Base-by-base conservation (phyloP, 164 flowering plant genomes). In the Aristolochia californica region DNA sequence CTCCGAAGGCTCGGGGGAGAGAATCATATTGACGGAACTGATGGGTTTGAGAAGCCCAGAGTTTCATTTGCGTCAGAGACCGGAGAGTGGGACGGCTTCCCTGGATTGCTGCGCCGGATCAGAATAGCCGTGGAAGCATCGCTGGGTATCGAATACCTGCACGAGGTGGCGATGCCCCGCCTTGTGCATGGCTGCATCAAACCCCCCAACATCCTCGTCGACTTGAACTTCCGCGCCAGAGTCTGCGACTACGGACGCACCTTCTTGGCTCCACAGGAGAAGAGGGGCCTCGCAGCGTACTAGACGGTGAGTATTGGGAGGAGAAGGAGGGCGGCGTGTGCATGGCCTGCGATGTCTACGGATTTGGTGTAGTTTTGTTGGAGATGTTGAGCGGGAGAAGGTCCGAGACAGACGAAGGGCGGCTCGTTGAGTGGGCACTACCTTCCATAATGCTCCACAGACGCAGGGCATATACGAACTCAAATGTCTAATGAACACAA, bases 1-100 rank as follows among this genome's bases (percentile, higher is more conserved):
- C 52, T 78, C 87, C 0, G 83, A 88, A 70, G 96, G 81, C 1
- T 88, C 94, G 0, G 96, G 96, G 1, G 96, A 88, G 72, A 74
- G 94, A 65, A 78, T 88, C 43, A 68, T 88, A 11, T 38, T 88
- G 0, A 77, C 57, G 79, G 91, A 88, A 71, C 74, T 73, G 54
- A 66, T 68, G 27, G 73, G 80, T 24, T 70, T 70, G 78, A 78
- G 66, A 43, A 81, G 83, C 60, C 71, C 86, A 68, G 85, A 84
- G 2, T 80, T 67, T 60, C 81, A 76, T 52, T 61, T 88, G 50
- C 87, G 83, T 52, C 74, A 76, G 40, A 68, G 76, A 44, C 17
- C 56, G 5, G 78, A 77, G 7, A 78, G 74, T 10, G 68, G 45
- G 5, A 26, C 67, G 25, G 51, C 77, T 0, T 50, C 74, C 16